Evolutionary conservation across 1,284 basidiomycete species (phyloP).

Genomic region (Moesziomyces sp.): DNA sequence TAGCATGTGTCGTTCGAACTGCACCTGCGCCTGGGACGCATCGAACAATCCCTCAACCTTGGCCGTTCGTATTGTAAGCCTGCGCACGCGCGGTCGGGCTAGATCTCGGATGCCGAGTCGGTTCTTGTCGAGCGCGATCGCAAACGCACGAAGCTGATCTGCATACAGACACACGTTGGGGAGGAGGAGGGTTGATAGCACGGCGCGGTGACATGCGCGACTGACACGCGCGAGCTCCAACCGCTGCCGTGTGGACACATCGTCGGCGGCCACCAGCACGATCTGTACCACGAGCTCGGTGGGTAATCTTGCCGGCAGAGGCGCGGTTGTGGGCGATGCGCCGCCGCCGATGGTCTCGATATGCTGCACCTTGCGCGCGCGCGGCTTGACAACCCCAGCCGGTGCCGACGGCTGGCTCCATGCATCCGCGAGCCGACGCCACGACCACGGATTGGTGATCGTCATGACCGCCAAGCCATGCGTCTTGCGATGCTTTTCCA

Average conservation of each 20-base stretch:
- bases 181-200: slow-evolving; percentile 12
- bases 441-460: slow-evolving; percentile 28
- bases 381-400: slow-evolving; percentile 2
- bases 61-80: slow-evolving; percentile 13
- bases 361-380: slow-evolving; percentile 27
- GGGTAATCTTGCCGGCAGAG: slow-evolving; percentile 16
- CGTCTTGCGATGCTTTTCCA: neutral
- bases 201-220: slow-evolving; percentile 18
- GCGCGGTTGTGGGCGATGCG: neutral
- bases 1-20: slow-evolving; percentile 17
- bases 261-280: slow-evolving; percentile 25
- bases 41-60: slow-evolving; percentile 34
- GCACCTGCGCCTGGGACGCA: slow-evolving; percentile 34
- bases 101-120: slow-evolving; percentile 13
- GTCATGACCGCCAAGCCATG: slow-evolving; percentile 10
- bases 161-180: slow-evolving; percentile 15
- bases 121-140: slow-evolving; percentile 21
- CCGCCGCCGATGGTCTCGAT: slow-evolving; percentile 46
- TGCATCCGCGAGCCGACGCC: slow-evolving; percentile 12
- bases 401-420: neutral
- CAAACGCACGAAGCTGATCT: slow-evolving; percentile 20
- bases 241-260: neutral
- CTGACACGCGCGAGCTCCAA: slow-evolving; percentile 26
- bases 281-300: slow-evolving; percentile 32
- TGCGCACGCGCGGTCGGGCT: slow-evolving; percentile 4